Percentiles rank a stretch among this genome's conserved stretches.
Evolutionary conservation across 2,329 filamentous ascomycete genomes (phyloP).

Genomic region (Dothideomycetidae sp.): DNA sequence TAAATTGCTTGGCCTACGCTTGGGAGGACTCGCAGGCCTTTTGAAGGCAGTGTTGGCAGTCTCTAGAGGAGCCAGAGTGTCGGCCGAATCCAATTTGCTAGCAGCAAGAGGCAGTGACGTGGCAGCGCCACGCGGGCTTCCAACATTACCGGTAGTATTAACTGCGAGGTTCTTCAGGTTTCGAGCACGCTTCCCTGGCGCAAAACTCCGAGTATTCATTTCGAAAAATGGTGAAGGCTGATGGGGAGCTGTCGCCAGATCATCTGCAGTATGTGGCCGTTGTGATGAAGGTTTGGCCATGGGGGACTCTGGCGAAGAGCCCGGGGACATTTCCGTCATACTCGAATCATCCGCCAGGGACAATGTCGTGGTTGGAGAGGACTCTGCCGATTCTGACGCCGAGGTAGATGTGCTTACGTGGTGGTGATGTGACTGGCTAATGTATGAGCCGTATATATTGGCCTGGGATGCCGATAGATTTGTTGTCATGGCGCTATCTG

Average conservation of each 20-base stretch:
- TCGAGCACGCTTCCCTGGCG: constrained; percentile 52
- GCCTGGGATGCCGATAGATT: constrained; percentile 1
- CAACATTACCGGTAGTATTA: constrained; percentile 42
- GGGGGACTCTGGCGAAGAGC: constrained; percentile 83
- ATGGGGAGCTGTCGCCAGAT: constrained; percentile 27
- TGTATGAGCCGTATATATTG: constrained; percentile 6
- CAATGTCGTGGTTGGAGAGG: constrained; percentile 85
- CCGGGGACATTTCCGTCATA: constrained; percentile 78
- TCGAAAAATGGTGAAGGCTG: constrained; percentile 45
- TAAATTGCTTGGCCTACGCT: constrained; percentile 60
- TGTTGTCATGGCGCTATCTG: constrained; percentile 1
- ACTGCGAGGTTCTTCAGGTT: constrained; percentile 78
- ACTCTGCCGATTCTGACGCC: constrained; percentile 73
- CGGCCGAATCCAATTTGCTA: constrained; percentile 37
- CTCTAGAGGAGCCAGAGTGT: constrained; percentile 45
- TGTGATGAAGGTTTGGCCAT: constrained; percentile 58
- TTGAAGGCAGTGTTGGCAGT: constrained; percentile 48
- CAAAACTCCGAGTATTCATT: constrained; percentile 30
- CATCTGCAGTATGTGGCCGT: constrained; percentile 34
- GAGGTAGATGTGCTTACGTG: constrained; percentile 66
- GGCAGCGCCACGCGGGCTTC: constrained; percentile 32
- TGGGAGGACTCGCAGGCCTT: constrained; percentile 57
- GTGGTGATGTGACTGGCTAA: constrained; percentile 44
- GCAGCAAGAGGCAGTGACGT: constrained; percentile 41
- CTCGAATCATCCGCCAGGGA: constrained; percentile 87